Conservation (phyloP, 2,329 filamentous ascomycete genomes). For the Claviceps pazoutovae region DNA sequence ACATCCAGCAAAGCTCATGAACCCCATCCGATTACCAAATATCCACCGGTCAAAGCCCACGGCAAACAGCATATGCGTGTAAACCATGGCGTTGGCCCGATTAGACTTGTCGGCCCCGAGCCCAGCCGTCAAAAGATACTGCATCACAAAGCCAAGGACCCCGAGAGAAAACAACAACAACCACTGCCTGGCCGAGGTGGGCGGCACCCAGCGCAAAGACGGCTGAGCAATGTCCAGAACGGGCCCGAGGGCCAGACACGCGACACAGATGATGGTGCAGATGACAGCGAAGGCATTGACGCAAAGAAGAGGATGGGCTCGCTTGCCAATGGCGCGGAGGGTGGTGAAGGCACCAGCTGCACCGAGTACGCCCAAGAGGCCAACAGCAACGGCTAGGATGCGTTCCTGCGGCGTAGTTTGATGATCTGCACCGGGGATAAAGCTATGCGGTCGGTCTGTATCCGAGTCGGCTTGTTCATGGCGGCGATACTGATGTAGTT, state of each 20-base stretch:
- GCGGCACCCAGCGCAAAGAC: constrained; percentile 28
- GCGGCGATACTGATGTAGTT: not conserved
- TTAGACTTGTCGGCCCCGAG: constrained; percentile 56
- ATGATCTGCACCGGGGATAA: constrained; percentile 19
- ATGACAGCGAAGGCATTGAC: constrained; percentile 72
- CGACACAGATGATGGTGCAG: constrained; percentile 52
- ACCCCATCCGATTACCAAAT: constrained; percentile 36
- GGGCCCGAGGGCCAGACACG: constrained; percentile 42
- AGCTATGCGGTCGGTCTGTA: not conserved
- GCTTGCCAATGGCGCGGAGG: constrained; percentile 65
- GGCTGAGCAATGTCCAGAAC: constrained; percentile 31
- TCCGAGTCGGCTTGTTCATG: not conserved
- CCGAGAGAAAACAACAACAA: constrained; percentile 53
- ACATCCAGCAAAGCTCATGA: constrained; percentile 35
- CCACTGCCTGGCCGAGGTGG: constrained; percentile 42
- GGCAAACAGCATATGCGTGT: constrained; percentile 44
- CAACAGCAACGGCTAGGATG: constrained; percentile 54
- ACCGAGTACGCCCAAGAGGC: constrained; percentile 65
- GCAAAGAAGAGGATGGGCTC: constrained; percentile 68
- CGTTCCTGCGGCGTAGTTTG: constrained; percentile 47
- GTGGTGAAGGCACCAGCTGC: constrained; percentile 59
- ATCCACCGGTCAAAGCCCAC: constrained; percentile 37
- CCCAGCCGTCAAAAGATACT: constrained; percentile 71
- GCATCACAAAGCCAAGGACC: constrained; percentile 65
- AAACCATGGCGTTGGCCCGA: constrained; percentile 42